Conservation (phyloP, 148 eudicot species). For the Cornus kousa region DNA sequence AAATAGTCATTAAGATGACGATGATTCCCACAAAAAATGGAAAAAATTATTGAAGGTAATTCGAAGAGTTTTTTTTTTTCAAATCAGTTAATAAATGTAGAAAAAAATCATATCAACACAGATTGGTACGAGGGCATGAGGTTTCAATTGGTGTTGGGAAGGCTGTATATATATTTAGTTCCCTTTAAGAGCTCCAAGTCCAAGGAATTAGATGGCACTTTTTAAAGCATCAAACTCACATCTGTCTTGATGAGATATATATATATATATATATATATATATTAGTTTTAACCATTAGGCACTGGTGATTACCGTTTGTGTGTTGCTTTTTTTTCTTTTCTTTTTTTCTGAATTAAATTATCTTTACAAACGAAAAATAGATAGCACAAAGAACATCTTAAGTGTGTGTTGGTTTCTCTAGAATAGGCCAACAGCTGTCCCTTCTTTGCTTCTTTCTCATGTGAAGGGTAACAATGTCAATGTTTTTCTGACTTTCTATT, state of each 20-base stretch:
- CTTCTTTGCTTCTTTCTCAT: neutral
- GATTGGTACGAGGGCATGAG: neutral
- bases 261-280: no score
- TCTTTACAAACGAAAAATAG: neutral
- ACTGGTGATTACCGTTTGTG: no score
- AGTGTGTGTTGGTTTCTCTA: neutral
- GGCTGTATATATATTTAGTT: neutral
- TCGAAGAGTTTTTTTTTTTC: neutral
- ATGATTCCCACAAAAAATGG: neutral
- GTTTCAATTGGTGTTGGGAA: neutral
- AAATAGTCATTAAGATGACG: neutral
- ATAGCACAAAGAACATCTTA: neutral
- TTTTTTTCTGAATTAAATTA: neutral
- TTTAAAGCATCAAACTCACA: no score
- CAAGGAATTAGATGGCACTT: no score
- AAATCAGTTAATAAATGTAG: no score
- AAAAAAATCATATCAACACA: neutral
- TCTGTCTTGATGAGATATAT: neutral
- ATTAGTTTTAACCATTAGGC: neutral
- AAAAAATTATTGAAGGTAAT: neutral
- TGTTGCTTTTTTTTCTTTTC: neutral
- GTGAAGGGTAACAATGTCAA: neutral
- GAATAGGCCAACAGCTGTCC: neutral
- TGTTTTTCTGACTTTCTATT: no score
- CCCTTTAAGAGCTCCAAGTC: neutral